Conservation (phyloP, 2,329 filamentous ascomycete species). For the Sclerotinia spermophila region DNA sequence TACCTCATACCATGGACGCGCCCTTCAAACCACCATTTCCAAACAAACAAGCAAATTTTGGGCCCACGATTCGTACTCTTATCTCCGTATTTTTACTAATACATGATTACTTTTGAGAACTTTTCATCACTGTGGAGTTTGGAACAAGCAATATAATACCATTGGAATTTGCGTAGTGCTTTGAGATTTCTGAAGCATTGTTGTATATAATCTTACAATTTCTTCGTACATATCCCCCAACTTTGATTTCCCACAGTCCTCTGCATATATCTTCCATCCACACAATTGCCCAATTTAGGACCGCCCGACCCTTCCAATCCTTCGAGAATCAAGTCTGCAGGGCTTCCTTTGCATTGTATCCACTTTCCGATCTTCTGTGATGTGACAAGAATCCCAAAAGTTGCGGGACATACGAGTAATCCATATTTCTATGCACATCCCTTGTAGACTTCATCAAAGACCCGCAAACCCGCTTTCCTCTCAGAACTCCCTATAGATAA, state of each 20-base stretch:
- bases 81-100: neutral
- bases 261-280: neutral
- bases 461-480: neutral
- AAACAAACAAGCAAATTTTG: neutral
- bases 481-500: neutral
- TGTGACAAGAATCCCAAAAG: neutral
- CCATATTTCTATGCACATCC: constrained; percentile 7
- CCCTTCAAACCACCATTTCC: neutral
- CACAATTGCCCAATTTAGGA: neutral
- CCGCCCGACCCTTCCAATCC: neutral
- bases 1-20: neutral
- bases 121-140: neutral
- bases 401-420: neutral
- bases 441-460: neutral
- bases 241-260: neutral
- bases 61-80: neutral
- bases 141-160: neutral
- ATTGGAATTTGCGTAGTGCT: neutral
- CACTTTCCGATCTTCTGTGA: neutral
- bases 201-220: neutral
- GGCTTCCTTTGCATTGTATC: neutral
- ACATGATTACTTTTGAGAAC: neutral
- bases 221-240: neutral
- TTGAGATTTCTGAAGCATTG: neutral
- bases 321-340: neutral